Evolutionary conservation across 768 basidiomycete species (phyloP).

Genomic region (Lactarius evosmus): DNA sequence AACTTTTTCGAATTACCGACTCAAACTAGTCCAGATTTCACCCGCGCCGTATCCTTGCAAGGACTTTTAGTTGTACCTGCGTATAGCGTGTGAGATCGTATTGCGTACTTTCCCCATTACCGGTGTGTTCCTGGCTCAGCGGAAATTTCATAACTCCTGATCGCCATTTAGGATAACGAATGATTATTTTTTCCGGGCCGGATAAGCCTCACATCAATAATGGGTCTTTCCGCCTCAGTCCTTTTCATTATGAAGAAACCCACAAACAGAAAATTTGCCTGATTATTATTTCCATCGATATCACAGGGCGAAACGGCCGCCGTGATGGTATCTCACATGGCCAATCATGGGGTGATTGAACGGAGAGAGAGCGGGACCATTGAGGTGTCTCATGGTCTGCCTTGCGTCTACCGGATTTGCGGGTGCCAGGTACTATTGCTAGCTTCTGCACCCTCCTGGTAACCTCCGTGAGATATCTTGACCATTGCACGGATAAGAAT

Average conservation of each 20-base stretch:
- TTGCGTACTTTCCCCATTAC: background rate
- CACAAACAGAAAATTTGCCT: background rate
- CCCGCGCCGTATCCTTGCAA: conserved; percentile 1
- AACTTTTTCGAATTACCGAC: background rate
- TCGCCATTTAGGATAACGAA: background rate
- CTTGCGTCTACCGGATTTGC: background rate
- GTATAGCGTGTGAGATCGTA: background rate
- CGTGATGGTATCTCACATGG: background rate
- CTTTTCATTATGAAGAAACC: background rate
- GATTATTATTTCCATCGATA: background rate
- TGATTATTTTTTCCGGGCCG: background rate
- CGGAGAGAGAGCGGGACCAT: background rate
- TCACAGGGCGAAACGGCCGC: background rate
- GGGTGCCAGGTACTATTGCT: background rate
- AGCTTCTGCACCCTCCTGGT: background rate
- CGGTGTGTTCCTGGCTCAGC: background rate
- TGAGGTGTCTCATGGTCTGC: background rate
- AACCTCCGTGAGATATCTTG: background rate
- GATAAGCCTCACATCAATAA: background rate
- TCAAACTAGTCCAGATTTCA: background rate
- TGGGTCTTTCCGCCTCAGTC: background rate
- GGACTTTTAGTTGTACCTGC: background rate
- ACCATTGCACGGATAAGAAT: background rate
- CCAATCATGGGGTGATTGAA: conserved; percentile 4
- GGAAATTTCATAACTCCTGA: background rate